Evolutionary conservation across 164 flowering plant genomes (phyloP), one percentile per base, ranked within the genome.

Genomic region (Chimonanthus praecox): DNA sequence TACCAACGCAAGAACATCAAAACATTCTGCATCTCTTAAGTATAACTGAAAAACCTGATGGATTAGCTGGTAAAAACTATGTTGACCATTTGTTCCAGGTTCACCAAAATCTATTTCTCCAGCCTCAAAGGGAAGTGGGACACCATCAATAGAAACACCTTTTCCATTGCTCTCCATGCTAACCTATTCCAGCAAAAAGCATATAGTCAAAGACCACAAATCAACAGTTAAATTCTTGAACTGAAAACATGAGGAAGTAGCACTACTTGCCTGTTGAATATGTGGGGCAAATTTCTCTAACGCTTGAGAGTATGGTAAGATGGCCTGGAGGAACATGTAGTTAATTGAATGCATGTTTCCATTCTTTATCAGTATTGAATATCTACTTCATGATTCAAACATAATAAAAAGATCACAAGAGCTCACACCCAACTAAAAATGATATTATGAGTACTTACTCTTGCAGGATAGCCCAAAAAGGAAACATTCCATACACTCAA

Each of bases 161-260:
- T 95, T 95, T 45, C 99, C 99, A 84, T 95, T 93, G 79, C 99
- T 95, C 78, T 95, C 99, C 99, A 95, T 95, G 89, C 99, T 95
- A 68, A 95, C 97, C 99, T 95, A 75, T 70, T 33, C n/a, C 4
- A 74, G 18, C 60, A 67, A 9, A 67, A 65, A 20, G 58, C 73
- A n/a, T 61, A 21, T 7, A 58, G n/a, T 11, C 60, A 15, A 62
- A 73, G 4, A 50, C 70, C 51, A 58, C 61, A 71, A 58, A 62
- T 16, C 47, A 46, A 58, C 10, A 67, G 4, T 16, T n/a, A 72
- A 58, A 9, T 46, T 20, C 45, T 18, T 4, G 64, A 73, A 62
- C 67, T 10, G 66, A 43, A 10, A 7, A 33, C 43, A 16, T 7
- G 49, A 73, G 16, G 69, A 63, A 71, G n/a, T 4, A 68, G 58